Percentiles rank a stretch among this genome's conserved stretches.
Evolutionary conservation across 208 protist species (phyloP).

Genomic region (Leptomonas pyrrhocoris): DNA sequence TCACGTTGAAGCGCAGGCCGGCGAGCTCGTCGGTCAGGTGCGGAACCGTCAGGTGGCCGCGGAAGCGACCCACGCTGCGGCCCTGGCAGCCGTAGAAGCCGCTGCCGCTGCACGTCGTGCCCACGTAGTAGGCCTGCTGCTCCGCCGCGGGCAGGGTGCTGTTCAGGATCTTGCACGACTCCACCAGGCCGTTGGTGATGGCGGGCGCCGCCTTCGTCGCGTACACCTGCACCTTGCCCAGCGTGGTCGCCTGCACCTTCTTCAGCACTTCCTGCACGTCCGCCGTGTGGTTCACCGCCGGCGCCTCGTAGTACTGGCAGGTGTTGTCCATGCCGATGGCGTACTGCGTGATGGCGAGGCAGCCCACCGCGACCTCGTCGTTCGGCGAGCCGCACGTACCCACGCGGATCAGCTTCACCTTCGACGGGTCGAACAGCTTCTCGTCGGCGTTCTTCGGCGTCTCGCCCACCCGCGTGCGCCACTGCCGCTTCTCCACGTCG

Average conservation of each 20-base stretch:
- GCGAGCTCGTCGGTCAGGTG: slow-evolving; percentile 61
- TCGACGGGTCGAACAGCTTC: slow-evolving; percentile 47
- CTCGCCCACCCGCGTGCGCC: slow-evolving; percentile 45
- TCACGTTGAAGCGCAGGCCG: slow-evolving; percentile 48
- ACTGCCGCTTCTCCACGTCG: slow-evolving; percentile 42
- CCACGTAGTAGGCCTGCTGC: slow-evolving; percentile 58
- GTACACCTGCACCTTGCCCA: slow-evolving; percentile 66
- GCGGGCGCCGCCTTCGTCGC: slow-evolving; percentile 54
- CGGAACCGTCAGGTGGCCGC: slow-evolving; percentile 46
- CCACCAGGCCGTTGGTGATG: slow-evolving; percentile 52
- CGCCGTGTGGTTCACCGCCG: slow-evolving; percentile 23
- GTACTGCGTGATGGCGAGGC: slow-evolving; percentile 67
- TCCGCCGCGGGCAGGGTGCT: slow-evolving; percentile 6
- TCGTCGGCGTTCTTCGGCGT: slow-evolving; percentile 13
- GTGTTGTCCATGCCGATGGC: slow-evolving; percentile 84
- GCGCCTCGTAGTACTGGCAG: slow-evolving; percentile 66
- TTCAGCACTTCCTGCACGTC: slow-evolving; percentile 52
- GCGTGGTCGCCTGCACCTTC: slow-evolving; percentile 38
- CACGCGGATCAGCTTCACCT: slow-evolving; percentile 70
- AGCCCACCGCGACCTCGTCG: slow-evolving; percentile 43
- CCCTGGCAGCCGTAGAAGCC: slow-evolving; percentile 87
- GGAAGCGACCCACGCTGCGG: slow-evolving; percentile 65
- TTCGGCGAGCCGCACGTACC: slow-evolving; percentile 77
- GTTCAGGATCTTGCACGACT: slow-evolving; percentile 51
- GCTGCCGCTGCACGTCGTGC: slow-evolving; percentile 62